Evolutionary conservation across 2,329 filamentous ascomycete genomes (phyloP).

Genomic region (Aspergillus tubingensis): DNA sequence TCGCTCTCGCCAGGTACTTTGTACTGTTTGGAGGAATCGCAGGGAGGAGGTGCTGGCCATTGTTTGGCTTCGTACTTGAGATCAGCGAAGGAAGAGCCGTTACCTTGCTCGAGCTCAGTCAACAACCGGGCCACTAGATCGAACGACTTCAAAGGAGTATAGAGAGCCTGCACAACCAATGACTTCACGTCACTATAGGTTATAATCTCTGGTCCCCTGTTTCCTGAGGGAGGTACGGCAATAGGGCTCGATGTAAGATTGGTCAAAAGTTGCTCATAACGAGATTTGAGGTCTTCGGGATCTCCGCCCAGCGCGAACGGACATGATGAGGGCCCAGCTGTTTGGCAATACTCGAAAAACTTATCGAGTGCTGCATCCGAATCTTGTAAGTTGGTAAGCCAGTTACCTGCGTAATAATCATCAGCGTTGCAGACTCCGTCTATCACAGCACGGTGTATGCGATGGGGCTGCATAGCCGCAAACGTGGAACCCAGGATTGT

Average conservation of each 20-base stretch:
- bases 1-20: background rate
- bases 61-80: background rate
- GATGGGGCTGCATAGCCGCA: slow-evolving; percentile 9
- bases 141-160: background rate
- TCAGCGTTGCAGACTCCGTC: slow-evolving; percentile 4
- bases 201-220: slow-evolving; percentile 1
- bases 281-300: background rate
- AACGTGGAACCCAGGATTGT: slow-evolving; percentile 2
- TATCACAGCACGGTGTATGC: slow-evolving; percentile 3
- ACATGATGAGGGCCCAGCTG: background rate
- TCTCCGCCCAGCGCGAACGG: background rate
- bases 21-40: background rate
- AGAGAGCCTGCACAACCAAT: background rate
- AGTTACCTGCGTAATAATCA: slow-evolving; percentile 2
- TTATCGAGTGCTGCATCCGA: background rate
- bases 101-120: background rate
- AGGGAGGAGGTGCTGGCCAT: background rate
- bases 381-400: slow-evolving; percentile 6
- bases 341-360: slow-evolving; percentile 6
- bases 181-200: slow-evolving; percentile 4
- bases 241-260: background rate
- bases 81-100: slow-evolving; percentile 1
- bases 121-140: background rate
- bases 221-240: background rate
- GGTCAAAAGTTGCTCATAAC: background rate